Evolutionary conservation across 768 basidiomycete species (phyloP).

Genomic region (Pulveroboletus frians): DNA sequence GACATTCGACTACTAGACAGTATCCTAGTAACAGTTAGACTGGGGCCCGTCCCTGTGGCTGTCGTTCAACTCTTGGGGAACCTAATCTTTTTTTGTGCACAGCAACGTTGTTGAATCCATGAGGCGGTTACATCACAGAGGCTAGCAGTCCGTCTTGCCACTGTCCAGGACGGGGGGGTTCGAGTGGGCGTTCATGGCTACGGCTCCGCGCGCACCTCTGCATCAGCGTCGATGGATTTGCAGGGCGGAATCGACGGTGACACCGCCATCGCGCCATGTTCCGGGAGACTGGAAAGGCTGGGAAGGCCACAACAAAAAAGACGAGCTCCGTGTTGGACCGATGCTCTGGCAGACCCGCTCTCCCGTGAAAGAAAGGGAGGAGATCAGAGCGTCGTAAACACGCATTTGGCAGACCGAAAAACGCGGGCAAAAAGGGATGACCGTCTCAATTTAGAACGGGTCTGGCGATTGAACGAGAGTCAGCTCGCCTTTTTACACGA

Average conservation of each 20-base stretch:
- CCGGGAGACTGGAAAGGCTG: conserved; percentile 20
- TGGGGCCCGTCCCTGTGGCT: not conserved
- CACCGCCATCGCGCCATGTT: conserved; percentile 22
- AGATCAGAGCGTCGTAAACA: conserved; percentile 7
- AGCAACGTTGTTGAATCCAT: too few species aligned
- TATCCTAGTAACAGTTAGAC: not conserved
- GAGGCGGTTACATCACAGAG: too few species aligned
- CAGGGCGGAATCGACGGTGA: not conserved
- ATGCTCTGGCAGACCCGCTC: too few species aligned
- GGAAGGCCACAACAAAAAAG: too few species aligned
- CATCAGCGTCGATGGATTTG: not conserved
- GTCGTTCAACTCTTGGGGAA: too few species aligned
- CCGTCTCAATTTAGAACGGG: conserved; percentile 25
- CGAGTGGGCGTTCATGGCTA: too few species aligned
- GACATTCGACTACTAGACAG: conserved; percentile 6
- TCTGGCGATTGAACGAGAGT: not conserved
- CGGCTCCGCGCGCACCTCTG: too few species aligned
- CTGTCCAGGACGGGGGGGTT: too few species aligned
- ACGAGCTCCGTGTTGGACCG: too few species aligned
- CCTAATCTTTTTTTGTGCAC: too few species aligned
- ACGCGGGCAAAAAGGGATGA: conserved; percentile 2
- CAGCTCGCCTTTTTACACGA: not conserved
- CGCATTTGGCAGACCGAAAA: conserved; percentile 4
- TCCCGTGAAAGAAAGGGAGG: not conserved
- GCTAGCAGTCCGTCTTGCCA: too few species aligned